Base-by-base conservation (phyloP, 2,329 filamentous ascomycete genomes). In the Botrytis porri region DNA sequence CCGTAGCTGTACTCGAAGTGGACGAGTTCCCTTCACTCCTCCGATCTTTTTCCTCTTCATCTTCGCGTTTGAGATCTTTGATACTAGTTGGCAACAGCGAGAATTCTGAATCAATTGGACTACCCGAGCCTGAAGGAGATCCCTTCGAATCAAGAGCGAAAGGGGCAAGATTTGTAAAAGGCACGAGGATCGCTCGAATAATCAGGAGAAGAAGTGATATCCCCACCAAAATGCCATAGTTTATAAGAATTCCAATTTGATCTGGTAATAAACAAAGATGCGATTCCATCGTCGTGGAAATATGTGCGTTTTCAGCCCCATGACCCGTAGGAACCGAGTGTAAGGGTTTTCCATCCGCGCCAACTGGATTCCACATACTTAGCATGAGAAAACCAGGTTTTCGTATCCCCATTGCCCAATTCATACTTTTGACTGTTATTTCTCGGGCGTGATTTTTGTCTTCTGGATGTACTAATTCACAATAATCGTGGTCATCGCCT, bases 401-500 rank as follows among this genome's bases (percentile, higher is more conserved):
- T 0, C 93, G 88, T 1, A 99, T 93, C 14, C 96, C 95, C 96
- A 98, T 98, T 29, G 94, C 94, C 94, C 95, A 97, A 79, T 91
- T 97, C 77, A 97, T 89, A 79, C 92, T 95, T 84, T 99, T 99
- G 78, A 98, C 94, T 0, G 96, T 99, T 76, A 98, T 97, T 81
- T 99, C 96, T 37, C 83, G 82, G 37, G 88, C 84, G 75, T 90
- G 90, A 74, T 90, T 89, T 29, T 88, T 86, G 4, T 78, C 77
- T 69, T 74, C 74, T 25, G 90, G 89, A 82, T 99, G 96, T 0
- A 90, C 86, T 10, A 98, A 84, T 79, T 97, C 95, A 83, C 96
- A 99, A 83, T 98, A 98, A 83, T 99, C 96, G 83, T 99, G 96
- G 80, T 99, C 96, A 78, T 99, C 96, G 18, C 96, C 96, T 0